phyloP scores from a whole-genome alignment of 345 rosid genomes.

The Mercurialis annua region DNA sequence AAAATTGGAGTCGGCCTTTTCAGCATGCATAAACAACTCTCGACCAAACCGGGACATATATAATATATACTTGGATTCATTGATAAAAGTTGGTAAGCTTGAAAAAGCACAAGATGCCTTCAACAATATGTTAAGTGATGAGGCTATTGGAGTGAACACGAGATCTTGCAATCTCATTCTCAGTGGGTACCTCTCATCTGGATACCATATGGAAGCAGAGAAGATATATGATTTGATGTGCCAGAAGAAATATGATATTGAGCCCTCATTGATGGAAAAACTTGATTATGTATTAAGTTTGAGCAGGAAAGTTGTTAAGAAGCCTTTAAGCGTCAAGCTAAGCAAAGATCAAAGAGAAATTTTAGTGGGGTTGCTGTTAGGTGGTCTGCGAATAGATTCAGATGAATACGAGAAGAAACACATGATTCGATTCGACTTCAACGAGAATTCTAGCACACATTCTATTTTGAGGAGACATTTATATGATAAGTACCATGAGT shows the following conservation, averaged over 20 bases:
- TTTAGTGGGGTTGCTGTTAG: conserved; percentile 78
- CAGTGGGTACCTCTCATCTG: conserved; percentile 53
- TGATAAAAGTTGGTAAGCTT: conserved; percentile 50
- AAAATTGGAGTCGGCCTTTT: conserved; percentile 49
- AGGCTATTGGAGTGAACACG: conserved; percentile 48
- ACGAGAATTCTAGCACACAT: conserved; percentile 48
- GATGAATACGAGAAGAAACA: conserved; percentile 56
- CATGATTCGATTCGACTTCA: conserved; percentile 57
- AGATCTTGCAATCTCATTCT: conserved; percentile 64
- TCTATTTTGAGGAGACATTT: conserved; percentile 53
- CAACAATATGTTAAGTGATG: conserved; percentile 42
- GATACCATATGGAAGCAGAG: conserved; percentile 52
- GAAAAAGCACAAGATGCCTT: conserved; percentile 66
- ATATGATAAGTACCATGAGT: conserved; percentile 59
- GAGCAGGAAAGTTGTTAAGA: conserved; percentile 52
- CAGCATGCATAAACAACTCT: conserved; percentile 55
- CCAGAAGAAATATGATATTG: conserved; percentile 59
- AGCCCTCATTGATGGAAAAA: conserved; percentile 52
- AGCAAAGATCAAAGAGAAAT: conserved; percentile 80
- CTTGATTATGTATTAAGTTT: conserved; percentile 55
- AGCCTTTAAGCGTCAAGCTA: conserved; percentile 54
- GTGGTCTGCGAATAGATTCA: conserved; percentile 65
- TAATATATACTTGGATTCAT: conserved; percentile 64
- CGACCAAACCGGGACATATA: conserved; percentile 58
- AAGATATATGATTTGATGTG: conserved; percentile 66